Evolutionary conservation across 352 stramenopile genomes (phyloP), one percentile per base, ranked within the genome.

Genomic region (Phytophthora idaei): DNA sequence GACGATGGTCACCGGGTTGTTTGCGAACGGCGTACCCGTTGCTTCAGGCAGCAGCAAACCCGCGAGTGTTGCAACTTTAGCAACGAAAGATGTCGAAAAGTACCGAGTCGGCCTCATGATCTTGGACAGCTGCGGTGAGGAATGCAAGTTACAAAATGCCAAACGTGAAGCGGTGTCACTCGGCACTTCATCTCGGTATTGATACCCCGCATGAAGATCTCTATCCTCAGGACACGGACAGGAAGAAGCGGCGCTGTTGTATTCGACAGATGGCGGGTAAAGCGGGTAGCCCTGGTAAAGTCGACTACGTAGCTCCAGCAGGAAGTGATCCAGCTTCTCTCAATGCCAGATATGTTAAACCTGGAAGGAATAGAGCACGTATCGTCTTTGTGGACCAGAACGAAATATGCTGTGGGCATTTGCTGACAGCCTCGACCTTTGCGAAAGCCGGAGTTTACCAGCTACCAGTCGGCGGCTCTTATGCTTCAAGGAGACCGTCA

Each of bases 1-100:
- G 39, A 64, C 55, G 27, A 63, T 75, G 6, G 71, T 78, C 25
- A 73, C 68, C 14, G 71, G 71, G 46, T 78, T 76, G 61, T 78
- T 68, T n/a, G 62, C 71, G 21, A 78, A 73, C 5, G 71, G 71
- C 5, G 51, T 67, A 32, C 52, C 71, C 2, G 46, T 66, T 28
- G 37, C 46, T 34, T 49, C 50, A n/a, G 34, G 39, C 9, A 73
- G 41, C 37, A 71, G 41, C 7, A 73, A 28, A 59, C 44, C 32
- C 25, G 28, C 54, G 12, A 70, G 41, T 11, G 25, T 48, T 57
- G 64, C 64, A 60, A 44, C 37, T 32, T 45, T 52, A 37, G 58
- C 46, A 31, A 39, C 45, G 25, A 59, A 46, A 45, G 39, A 31
- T 29, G 56, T 25, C 7, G 60, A 53, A 45, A 45, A 46, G 32